A percentile compares a stretch with the other conserved stretches of the same genome.
Evolutionary conservation across 257 asterid genomes (phyloP).

Genomic region (Oldenlandia corymbosa): DNA sequence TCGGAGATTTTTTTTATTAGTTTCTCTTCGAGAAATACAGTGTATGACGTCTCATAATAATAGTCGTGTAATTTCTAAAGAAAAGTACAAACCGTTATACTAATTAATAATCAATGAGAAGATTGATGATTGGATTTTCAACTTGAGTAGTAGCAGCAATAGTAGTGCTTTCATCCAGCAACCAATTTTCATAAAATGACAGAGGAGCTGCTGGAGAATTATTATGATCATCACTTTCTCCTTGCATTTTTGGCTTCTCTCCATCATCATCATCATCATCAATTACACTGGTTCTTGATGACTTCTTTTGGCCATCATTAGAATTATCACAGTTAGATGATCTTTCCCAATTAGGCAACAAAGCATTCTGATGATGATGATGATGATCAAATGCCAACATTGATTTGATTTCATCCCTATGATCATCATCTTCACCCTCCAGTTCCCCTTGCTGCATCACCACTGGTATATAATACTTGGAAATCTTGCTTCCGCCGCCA

Average conservation of each 20-base stretch:
- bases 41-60: no score
- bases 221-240: constrained; percentile 33
- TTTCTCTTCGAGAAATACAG: no score
- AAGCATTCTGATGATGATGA: constrained; percentile 17
- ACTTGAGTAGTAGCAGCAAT: constrained; percentile 52
- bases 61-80: no score
- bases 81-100: no score
- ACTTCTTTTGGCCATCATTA: constrained; percentile 12
- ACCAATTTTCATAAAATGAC: constrained; percentile 80
- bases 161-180: constrained; percentile 62
- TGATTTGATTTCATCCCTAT: constrained; percentile 35
- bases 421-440: constrained; percentile 15
- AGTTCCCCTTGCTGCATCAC: background rate
- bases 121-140: constrained; percentile 55
- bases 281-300: constrained; percentile 34
- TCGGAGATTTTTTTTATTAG: no score
- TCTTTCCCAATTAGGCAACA: constrained; percentile 24
- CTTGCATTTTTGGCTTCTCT: constrained; percentile 26
- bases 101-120: constrained; percentile 34
- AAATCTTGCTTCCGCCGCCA: background rate
- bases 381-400: constrained; percentile 33
- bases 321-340: constrained; percentile 7
- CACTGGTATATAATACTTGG: constrained; percentile 32
- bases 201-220: no score
- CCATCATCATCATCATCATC: constrained; percentile 23